These are phyloP conservation scores for Dendryphion nanum DNA, from an alignment of 2,329 filamentous ascomycete genomes.

Conservation along the genomic window DNA sequence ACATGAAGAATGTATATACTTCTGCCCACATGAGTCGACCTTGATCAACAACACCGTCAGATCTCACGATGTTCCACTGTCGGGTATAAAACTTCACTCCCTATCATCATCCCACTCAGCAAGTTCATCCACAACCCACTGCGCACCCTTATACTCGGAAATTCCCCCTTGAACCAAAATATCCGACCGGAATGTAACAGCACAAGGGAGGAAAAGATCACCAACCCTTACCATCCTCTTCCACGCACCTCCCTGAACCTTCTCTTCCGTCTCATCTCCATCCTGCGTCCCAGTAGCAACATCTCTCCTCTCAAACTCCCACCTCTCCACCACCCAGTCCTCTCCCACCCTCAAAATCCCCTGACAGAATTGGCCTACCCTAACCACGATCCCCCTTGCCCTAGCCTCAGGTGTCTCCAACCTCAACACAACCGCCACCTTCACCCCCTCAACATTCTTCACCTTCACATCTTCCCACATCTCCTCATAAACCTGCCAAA, in stretches of 20 bases:
- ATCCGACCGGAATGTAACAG: conserved; percentile 30
- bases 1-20: too few relatives aligned
- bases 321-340: conserved; percentile 53
- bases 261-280: conserved; percentile 7
- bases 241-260: conserved; percentile 29
- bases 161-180: conserved; percentile 26
- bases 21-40: too few relatives aligned
- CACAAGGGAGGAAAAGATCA: conserved; percentile 41
- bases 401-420: conserved; percentile 26
- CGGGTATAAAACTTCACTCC: too few relatives aligned
- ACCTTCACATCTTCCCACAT: conserved; percentile 57
- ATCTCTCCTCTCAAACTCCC: conserved; percentile 43
- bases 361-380: conserved; percentile 57
- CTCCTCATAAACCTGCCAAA: conserved; percentile 61
- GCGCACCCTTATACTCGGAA: conserved; percentile 31
- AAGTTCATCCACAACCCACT: conserved; percentile 41
- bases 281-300: conserved; percentile 4
- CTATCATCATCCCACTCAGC: conserved; percentile 18
- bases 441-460: conserved; percentile 11
- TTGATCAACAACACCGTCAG: too few relatives aligned
- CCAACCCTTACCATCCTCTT: conserved; percentile 39
- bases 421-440: conserved; percentile 41
- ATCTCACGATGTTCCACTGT: too few relatives aligned
- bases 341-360: conserved; percentile 52
- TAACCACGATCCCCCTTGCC: conserved; percentile 52